phyloP scores from a whole-genome alignment of 2,329 filamentous ascomycete species.

The Camillea tinctor region DNA sequence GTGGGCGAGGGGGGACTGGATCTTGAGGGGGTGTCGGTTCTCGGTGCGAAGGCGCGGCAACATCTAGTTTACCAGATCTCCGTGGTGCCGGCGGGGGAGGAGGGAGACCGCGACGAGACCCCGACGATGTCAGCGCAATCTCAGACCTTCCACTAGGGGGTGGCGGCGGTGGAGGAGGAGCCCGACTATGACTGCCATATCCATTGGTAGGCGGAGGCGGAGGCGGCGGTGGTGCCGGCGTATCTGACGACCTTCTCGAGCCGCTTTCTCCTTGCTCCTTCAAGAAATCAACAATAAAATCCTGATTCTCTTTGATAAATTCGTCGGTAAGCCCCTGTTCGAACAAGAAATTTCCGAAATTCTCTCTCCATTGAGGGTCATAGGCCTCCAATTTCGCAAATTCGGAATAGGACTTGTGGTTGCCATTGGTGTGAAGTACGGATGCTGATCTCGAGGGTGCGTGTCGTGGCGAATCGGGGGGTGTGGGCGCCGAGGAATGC shows the following conservation, averaged over 20 bases:
- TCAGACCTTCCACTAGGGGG: conserved; percentile 30
- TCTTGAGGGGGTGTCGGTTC: conserved; percentile 65
- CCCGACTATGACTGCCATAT: conserved; percentile 35
- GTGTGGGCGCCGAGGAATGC: conserved; percentile 56
- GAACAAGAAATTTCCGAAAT: conserved; percentile 63
- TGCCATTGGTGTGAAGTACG: conserved; percentile 44
- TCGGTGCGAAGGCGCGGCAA: conserved; percentile 30
- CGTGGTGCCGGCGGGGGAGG: conserved; percentile 60
- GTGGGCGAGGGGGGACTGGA: conserved; percentile 65
- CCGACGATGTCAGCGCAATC: conserved; percentile 33
- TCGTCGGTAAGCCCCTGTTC: conserved; percentile 64
- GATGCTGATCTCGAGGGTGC: conserved; percentile 39
- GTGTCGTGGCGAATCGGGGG: conserved; percentile 55
- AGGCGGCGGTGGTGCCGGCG: conserved; percentile 44
- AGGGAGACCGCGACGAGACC: conserved; percentile 43
- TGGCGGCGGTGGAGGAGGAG: conserved; percentile 43
- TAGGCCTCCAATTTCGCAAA: conserved; percentile 63
- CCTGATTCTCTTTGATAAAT: conserved; percentile 66
- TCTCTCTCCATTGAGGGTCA: conserved; percentile 63
- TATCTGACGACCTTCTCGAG: conserved; percentile 34
- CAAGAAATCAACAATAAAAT: conserved; percentile 66
- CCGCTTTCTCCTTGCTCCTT: conserved; percentile 53
- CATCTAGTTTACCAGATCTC: conserved; percentile 54
- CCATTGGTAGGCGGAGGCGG: conserved; percentile 37
- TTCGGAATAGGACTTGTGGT: conserved; percentile 46